Evolutionary conservation across 1,284 basidiomycete genomes (phyloP).

Genomic region (Trichosporon inkin): DNA sequence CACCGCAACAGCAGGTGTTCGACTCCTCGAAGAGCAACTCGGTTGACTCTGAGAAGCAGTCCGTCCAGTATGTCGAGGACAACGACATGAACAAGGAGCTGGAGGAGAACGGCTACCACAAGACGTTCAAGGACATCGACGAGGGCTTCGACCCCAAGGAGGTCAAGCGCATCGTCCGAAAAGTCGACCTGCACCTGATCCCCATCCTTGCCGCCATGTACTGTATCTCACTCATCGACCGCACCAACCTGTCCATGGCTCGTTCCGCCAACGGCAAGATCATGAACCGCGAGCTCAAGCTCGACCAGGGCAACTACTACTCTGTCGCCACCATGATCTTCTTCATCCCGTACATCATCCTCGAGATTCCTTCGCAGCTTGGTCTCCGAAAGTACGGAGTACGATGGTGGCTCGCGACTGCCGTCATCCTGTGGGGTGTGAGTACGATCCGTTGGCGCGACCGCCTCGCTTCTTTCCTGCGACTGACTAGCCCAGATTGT

Average conservation of each 20-base stretch:
- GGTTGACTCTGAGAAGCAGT: slow-evolving; percentile 7
- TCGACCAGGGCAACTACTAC: slow-evolving; percentile 7
- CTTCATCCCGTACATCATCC: slow-evolving; percentile 49
- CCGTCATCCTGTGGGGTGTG: slow-evolving; percentile 40
- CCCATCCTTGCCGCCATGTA: slow-evolving; percentile 15
- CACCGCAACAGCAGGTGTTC: neutral
- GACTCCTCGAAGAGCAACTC: neutral
- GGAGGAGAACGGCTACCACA: neutral
- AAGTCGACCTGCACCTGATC: slow-evolving; percentile 15
- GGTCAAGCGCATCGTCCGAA: slow-evolving; percentile 11
- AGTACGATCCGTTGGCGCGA: no score
- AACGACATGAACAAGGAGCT: neutral
- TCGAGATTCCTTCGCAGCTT: slow-evolving; percentile 32
- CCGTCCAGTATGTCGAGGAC: slow-evolving; percentile 5
- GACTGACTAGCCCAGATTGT: slow-evolving; percentile 19
- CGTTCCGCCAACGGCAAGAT: slow-evolving; percentile 6
- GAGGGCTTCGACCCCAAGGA: slow-evolving; percentile 6
- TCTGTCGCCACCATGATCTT: slow-evolving; percentile 26
- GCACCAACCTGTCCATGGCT: slow-evolving; percentile 24
- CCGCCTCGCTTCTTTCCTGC: no score
- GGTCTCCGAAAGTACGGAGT: slow-evolving; percentile 25
- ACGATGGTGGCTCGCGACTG: slow-evolving; percentile 11
- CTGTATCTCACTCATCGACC: slow-evolving; percentile 14
- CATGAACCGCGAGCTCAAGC: slow-evolving; percentile 29
- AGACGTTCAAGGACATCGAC: slow-evolving; percentile 7